Conservation (phyloP, 495 filamentous ascomycete species). For the Aspergillus wentii region DNA sequence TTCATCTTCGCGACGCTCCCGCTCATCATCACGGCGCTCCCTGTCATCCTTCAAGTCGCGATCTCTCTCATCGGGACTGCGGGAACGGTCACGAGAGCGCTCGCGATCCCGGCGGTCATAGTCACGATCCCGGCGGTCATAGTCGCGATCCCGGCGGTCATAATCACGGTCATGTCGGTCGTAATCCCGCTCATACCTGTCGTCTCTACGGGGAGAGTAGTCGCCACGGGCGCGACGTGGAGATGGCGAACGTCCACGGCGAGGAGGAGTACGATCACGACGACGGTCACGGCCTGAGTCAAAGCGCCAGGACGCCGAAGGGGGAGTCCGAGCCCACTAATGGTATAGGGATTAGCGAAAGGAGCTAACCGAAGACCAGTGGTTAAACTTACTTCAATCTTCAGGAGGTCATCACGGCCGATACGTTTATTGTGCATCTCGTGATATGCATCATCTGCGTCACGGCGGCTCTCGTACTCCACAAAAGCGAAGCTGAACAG, state of each 20-base stretch:
- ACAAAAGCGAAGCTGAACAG: constrained; percentile 91
- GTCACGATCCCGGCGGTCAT: constrained; percentile 70
- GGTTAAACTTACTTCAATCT: constrained; percentile 79
- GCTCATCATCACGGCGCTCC: constrained; percentile 60
- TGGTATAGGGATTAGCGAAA: constrained; percentile 8
- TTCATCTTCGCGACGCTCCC: constrained; percentile 52
- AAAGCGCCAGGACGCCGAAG: constrained; percentile 97
- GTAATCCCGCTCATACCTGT: constrained; percentile 74
- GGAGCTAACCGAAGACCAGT: neutral
- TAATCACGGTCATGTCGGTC: constrained; percentile 68
- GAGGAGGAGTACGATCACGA: constrained; percentile 75
- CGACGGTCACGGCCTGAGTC: constrained; percentile 78
- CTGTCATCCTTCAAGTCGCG: constrained; percentile 63
- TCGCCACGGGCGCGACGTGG: constrained; percentile 74
- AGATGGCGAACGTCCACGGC: constrained; percentile 67
- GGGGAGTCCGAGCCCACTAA: constrained; percentile 97
- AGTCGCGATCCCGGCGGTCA: constrained; percentile 60
- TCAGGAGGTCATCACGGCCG: constrained; percentile 90
- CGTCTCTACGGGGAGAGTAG: constrained; percentile 87
- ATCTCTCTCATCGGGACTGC: constrained; percentile 66
- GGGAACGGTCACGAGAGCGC: constrained; percentile 68
- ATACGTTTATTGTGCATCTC: constrained; percentile 99
- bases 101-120: constrained; percentile 58
- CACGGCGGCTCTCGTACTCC: constrained; percentile 97
- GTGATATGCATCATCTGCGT: constrained; percentile 98